These are phyloP conservation scores for Entomortierella beljakovae DNA, from an alignment of 192 early-diverging fungal species.

Conservation along the genomic window DNA sequence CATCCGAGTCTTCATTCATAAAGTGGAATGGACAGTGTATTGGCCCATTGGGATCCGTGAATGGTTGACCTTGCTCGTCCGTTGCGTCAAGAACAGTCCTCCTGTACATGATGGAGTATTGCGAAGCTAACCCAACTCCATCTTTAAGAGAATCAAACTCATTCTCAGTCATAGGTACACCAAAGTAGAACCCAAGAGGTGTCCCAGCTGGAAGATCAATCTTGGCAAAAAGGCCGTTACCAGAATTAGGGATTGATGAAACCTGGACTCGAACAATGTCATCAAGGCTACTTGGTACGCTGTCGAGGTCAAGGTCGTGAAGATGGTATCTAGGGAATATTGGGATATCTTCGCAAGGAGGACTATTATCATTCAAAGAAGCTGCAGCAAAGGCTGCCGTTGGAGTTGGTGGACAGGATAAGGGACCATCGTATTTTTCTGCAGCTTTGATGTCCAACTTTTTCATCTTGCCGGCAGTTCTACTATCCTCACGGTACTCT, in stretches of 20 bases:
- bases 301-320: slow-evolving; percentile 58
- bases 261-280: slow-evolving; percentile 74
- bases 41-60: slow-evolving; percentile 66
- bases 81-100: slow-evolving; percentile 94
- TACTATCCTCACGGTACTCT: slow-evolving; percentile 14
- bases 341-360: neutral
- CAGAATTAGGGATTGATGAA: slow-evolving; percentile 75
- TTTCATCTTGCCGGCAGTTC: slow-evolving; percentile 8
- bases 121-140: slow-evolving; percentile 76
- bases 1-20: slow-evolving; percentile 77
- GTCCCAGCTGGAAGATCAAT: slow-evolving; percentile 77
- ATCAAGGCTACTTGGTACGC: slow-evolving; percentile 64
- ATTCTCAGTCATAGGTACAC: slow-evolving; percentile 95
- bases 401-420: slow-evolving; percentile 31
- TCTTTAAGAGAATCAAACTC: slow-evolving; percentile 94
- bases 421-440: slow-evolving; percentile 8
- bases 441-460: slow-evolving; percentile 15
- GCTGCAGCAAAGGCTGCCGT: slow-evolving; percentile 4
- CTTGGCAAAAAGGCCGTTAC: slow-evolving; percentile 81
- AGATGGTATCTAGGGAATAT: slow-evolving; percentile 14
- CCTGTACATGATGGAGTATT: slow-evolving; percentile 93
- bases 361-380: neutral
- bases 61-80: slow-evolving; percentile 82
- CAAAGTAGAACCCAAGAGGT: slow-evolving; percentile 93
- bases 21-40: slow-evolving; percentile 92